Percentiles rank a stretch among this genome's conserved stretches.
phyloP scores from a whole-genome alignment of 2,329 filamentous ascomycete genomes.

The Nemania sp. region DNA sequence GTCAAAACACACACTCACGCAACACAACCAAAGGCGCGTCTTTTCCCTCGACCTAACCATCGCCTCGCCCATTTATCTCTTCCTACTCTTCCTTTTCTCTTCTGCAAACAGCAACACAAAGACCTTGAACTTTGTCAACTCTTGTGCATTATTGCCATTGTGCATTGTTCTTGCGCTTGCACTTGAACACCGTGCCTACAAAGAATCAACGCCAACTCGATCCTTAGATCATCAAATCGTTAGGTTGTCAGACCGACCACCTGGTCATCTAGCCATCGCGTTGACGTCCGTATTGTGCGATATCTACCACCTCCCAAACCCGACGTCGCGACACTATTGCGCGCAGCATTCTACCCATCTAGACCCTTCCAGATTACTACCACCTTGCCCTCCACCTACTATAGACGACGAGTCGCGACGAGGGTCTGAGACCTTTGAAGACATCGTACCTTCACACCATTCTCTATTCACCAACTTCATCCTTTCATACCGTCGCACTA shows the following conservation, averaged over 20 bases:
- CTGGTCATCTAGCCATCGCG: not conserved
- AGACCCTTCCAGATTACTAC: not conserved
- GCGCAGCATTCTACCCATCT: not conserved
- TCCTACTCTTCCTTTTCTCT: not conserved
- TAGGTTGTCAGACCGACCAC: constrained; percentile 17
- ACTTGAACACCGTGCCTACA: not conserved
- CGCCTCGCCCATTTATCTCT: too few relatives aligned
- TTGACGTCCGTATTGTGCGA: constrained; percentile 11
- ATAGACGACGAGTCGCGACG: constrained; percentile 17
- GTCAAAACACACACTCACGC: constrained; percentile 10
- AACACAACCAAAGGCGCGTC: constrained; percentile 9
- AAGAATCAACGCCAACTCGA: constrained; percentile 4
- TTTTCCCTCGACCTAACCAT: constrained; percentile 20
- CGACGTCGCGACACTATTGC: not conserved
- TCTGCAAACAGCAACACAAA: constrained; percentile 33
- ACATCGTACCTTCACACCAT: not conserved
- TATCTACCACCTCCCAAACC: not conserved
- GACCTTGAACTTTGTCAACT: not conserved
- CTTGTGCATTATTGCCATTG: constrained; percentile 1
- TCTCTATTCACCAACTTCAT: not conserved
- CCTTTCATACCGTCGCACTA: constrained; percentile 1
- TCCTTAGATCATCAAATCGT: constrained; percentile 15
- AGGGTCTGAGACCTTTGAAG: constrained; percentile 1
- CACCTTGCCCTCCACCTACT: not conserved
- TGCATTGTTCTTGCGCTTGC: not conserved